These are phyloP conservation scores for Areca catechu DNA, from an alignment of 176 grass and related monocot genomes.

Conservation along the genomic window DNA sequence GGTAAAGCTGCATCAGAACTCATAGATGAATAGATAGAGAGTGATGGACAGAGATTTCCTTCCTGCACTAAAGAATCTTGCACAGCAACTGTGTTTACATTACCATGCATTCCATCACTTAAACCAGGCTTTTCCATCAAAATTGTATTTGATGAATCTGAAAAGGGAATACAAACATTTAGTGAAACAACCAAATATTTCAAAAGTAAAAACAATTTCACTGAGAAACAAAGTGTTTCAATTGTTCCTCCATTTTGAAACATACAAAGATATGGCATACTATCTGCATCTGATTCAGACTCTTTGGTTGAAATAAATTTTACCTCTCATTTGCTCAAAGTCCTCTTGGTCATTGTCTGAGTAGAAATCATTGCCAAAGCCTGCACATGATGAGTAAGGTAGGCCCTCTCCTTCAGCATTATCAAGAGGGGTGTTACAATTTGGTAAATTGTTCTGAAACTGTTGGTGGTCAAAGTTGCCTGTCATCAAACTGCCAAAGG, in stretches of 20 bases:
- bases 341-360: conserved; percentile 22
- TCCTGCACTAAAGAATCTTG: conserved; percentile 25
- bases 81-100: conserved; percentile 17
- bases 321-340: conserved; percentile 21
- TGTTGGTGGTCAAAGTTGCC: conserved; percentile 23
- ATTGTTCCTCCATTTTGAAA: background rate
- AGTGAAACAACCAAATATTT: background rate
- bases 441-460: conserved; percentile 18
- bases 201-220: too few species aligned
- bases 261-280: conserved; percentile 5
- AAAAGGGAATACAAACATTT: conserved; percentile 14
- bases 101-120: conserved; percentile 26
- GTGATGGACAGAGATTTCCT: conserved; percentile 23
- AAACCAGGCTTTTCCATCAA: conserved; percentile 35
- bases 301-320: conserved; percentile 23
- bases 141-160: conserved; percentile 32
- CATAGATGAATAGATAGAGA: conserved; percentile 18
- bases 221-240: conserved; percentile 2
- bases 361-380: conserved; percentile 23
- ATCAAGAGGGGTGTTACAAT: conserved; percentile 10
- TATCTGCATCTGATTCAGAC: conserved; percentile 26
- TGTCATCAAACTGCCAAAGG: conserved; percentile 16
- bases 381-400: conserved; percentile 10
- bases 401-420: conserved; percentile 23
- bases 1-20: conserved; percentile 16